Percentiles rank a stretch among this genome's conserved stretches.
Evolutionary conservation across 2,329 filamentous ascomycete genomes (phyloP).

Genomic region (Tetracladium maxilliforme): DNA sequence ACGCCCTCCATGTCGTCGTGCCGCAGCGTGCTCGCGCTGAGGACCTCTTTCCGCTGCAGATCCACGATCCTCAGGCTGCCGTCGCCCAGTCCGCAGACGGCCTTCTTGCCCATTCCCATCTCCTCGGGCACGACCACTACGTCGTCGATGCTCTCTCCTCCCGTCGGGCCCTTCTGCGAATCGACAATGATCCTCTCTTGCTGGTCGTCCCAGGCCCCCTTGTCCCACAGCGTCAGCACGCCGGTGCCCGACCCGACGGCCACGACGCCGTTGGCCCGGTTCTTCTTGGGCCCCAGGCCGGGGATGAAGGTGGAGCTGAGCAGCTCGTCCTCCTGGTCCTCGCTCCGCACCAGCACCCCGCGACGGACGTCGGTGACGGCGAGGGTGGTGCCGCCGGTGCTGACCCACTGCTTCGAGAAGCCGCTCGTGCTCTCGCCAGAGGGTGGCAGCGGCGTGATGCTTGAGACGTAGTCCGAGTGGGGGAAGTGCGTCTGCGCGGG

Average conservation of each 20-base stretch:
- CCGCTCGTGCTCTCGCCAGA: slow-evolving; percentile 72
- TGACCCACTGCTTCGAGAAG: slow-evolving; percentile 88
- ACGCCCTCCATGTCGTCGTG: slow-evolving; percentile 87
- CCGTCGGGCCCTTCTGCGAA: slow-evolving; percentile 32
- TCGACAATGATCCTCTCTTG: slow-evolving; percentile 77
- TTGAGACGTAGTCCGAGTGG: slow-evolving; percentile 87
- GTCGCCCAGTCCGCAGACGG: slow-evolving; percentile 71
- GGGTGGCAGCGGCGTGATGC: slow-evolving; percentile 69
- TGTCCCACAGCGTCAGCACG: slow-evolving; percentile 85
- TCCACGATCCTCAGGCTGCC: slow-evolving; percentile 67
- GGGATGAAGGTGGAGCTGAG: slow-evolving; percentile 68
- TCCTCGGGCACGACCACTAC: slow-evolving; percentile 57
- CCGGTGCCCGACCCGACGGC: slow-evolving; percentile 66
- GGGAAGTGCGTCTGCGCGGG: slow-evolving; percentile 72
- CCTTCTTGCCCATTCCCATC: slow-evolving; percentile 54
- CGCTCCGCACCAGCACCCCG: slow-evolving; percentile 75
- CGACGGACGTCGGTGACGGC: slow-evolving; percentile 79
- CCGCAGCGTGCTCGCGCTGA: slow-evolving; percentile 34
- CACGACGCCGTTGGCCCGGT: slow-evolving; percentile 60
- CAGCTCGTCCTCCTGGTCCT: slow-evolving; percentile 90
- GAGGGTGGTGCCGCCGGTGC: slow-evolving; percentile 80
- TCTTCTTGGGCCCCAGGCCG: slow-evolving; percentile 46
- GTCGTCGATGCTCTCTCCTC: slow-evolving; percentile 70
- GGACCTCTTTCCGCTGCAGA: slow-evolving; percentile 57
- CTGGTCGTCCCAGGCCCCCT: slow-evolving; percentile 88